Conservation (phyloP, 176 grass and related monocot genomes). For the Panicum miliaceum region DNA sequence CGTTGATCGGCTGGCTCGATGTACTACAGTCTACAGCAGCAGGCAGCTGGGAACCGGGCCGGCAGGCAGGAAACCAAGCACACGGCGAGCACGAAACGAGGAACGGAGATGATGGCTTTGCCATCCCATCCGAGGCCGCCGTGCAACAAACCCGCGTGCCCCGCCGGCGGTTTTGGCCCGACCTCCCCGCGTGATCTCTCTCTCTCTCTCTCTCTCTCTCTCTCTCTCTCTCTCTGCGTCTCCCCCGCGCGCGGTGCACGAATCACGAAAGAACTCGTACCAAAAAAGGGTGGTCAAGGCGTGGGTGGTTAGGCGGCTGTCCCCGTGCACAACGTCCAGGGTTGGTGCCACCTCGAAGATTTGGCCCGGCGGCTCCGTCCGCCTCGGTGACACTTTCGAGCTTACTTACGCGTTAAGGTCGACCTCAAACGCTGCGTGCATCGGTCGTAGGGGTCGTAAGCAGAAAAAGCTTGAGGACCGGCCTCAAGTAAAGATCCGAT, state of each 20-base stretch:
- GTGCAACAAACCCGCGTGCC: slow-evolving; percentile 17
- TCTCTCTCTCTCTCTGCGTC: too few relatives aligned
- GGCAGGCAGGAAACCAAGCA: background rate
- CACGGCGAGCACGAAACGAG: background rate
- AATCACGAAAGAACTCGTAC: background rate
- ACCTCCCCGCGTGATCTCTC: too few relatives aligned
- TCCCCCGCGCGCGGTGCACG: background rate
- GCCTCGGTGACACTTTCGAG: background rate
- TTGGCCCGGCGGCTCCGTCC: background rate
- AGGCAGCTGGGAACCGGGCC: too few relatives aligned
- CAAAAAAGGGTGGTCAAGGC: background rate
- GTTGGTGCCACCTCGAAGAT: background rate
- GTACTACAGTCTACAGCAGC: too few relatives aligned
- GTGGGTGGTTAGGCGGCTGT: background rate
- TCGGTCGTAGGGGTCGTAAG: too few relatives aligned
- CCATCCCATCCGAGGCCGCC: background rate
- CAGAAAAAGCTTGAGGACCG: too few relatives aligned
- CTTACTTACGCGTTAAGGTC: too few relatives aligned
- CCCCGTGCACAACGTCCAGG: background rate
- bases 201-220: too few relatives aligned
- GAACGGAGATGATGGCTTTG: too few relatives aligned
- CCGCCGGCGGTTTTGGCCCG: slow-evolving; percentile 12
- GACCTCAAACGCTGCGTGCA: too few relatives aligned
- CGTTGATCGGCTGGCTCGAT: too few relatives aligned
- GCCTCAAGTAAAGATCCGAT: too few relatives aligned